Evolutionary conservation across 1,139 yeast species (phyloP).

Genomic region (Candida sp.): DNA sequence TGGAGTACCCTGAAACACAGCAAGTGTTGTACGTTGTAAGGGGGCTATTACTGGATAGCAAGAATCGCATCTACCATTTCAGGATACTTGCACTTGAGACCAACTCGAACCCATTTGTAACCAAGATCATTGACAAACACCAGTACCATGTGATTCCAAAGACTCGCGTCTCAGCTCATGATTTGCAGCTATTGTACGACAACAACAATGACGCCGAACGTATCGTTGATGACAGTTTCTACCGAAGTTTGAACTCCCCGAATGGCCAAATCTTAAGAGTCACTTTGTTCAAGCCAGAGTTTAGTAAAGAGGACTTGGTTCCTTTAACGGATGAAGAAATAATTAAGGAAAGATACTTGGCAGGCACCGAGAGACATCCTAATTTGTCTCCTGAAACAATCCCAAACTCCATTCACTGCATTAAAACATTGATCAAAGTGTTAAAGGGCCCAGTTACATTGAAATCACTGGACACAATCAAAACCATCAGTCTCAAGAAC

Average conservation of each 20-base stretch:
- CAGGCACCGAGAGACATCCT: constrained; percentile 31
- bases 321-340: constrained; percentile 28
- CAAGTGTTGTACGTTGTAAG: constrained; percentile 32
- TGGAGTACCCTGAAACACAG: constrained; percentile 20
- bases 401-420: constrained; percentile 58
- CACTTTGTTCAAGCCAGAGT: constrained; percentile 36
- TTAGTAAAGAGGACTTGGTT: constrained; percentile 25
- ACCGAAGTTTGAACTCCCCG: constrained; percentile 28
- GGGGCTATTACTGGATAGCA: constrained; percentile 31
- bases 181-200: constrained; percentile 20
- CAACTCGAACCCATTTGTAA: constrained; percentile 25
- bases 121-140: constrained; percentile 28
- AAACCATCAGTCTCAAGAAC: constrained; percentile 54
- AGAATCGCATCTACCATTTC: constrained; percentile 32
- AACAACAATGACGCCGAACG: constrained; percentile 13
- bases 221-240: constrained; percentile 41
- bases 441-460: constrained; percentile 63
- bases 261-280: constrained; percentile 36
- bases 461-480: constrained; percentile 44
- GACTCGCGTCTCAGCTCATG: constrained; percentile 28
- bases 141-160: constrained; percentile 40
- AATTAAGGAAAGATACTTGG: constrained; percentile 33
- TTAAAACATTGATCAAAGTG: constrained; percentile 60
- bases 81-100: constrained; percentile 32
- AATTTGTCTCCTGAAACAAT: constrained; percentile 33